These are phyloP conservation scores for Blastocladiella emersonii DNA, from an alignment of 371 early-diverging fungal genomes.

Conservation along the genomic window DNA sequence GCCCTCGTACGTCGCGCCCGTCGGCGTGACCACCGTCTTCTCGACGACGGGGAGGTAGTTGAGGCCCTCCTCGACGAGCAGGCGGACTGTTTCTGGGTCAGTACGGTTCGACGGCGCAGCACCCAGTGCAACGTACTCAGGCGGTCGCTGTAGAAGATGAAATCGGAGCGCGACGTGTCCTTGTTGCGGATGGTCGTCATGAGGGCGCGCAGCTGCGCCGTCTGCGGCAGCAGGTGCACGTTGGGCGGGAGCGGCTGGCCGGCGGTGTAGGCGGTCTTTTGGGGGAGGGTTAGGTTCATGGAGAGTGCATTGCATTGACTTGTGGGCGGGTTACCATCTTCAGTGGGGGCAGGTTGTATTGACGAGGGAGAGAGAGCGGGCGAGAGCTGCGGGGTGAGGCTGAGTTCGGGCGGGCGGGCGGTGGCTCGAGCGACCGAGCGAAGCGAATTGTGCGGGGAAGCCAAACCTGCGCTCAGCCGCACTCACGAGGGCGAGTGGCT, in stretches of 20 bases:
- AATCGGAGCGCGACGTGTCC: constrained; percentile 62
- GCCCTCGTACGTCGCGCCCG: constrained; percentile 43
- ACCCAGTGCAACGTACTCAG: constrained; percentile 19
- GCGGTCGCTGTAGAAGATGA: constrained; percentile 79
- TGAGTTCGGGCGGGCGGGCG: no score
- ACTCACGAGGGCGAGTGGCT: no score
- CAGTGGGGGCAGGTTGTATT: no score
- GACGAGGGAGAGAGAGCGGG: no score
- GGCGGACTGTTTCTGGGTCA: constrained; percentile 20
- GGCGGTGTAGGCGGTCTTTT: neutral
- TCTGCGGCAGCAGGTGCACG: constrained; percentile 40
- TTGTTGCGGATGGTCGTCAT: constrained; percentile 45
- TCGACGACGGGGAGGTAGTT: constrained; percentile 42
- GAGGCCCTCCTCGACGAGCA: constrained; percentile 66
- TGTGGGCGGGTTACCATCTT: no score
- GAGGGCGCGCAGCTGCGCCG: constrained; percentile 55
- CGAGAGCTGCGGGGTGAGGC: no score
- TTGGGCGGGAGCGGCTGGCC: constrained; percentile 25
- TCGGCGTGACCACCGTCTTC: constrained; percentile 46
- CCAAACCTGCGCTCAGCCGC: no score
- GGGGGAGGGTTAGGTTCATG: no score
- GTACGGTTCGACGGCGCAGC: no score
- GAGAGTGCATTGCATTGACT: no score
- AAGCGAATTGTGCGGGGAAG: no score
- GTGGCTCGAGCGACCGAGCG: no score